These are phyloP conservation scores for Lindgomyces ingoldianus DNA, from an alignment of 495 filamentous ascomycete genomes.

Conservation along the genomic window DNA sequence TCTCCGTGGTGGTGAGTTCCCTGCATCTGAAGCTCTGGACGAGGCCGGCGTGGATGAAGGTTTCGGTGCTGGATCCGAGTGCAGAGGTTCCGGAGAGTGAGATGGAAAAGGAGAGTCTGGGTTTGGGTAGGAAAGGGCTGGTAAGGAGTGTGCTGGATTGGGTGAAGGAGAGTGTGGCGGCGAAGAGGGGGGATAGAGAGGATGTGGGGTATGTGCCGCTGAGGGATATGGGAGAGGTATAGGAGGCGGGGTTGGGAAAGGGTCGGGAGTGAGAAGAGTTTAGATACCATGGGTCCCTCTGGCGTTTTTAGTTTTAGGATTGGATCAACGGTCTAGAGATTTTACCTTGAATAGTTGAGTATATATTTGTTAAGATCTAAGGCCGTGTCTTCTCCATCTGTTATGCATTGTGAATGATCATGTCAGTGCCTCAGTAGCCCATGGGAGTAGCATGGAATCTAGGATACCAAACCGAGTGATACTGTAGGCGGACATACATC, in stretches of 20 bases:
- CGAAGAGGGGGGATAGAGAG: constrained; percentile 41
- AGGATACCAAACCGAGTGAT: too few species aligned
- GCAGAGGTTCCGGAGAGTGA: constrained; percentile 44
- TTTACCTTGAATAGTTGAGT: too few species aligned
- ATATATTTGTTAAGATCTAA: too few species aligned
- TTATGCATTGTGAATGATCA: too few species aligned
- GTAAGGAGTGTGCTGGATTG: constrained; percentile 15
- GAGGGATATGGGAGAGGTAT: constrained; percentile 49
- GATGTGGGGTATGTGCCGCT: constrained; percentile 63
- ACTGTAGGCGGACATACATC: too few species aligned
- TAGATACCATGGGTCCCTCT: too few species aligned
- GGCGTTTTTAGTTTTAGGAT: too few species aligned
- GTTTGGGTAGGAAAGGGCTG: constrained; percentile 7
- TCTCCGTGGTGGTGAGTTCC: constrained; percentile 84
- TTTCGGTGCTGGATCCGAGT: constrained; percentile 57
- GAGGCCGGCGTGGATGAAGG: constrained; percentile 86
- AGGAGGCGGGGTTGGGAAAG: not conserved
- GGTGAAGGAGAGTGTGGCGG: constrained; percentile 22
- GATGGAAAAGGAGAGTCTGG: constrained; percentile 11
- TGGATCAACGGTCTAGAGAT: too few species aligned
- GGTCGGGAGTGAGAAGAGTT: too few species aligned
- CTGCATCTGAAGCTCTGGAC: constrained; percentile 85
- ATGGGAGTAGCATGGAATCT: too few species aligned
- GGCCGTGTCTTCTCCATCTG: too few species aligned
- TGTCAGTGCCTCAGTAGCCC: too few species aligned